Percentiles rank a stretch among this genome's conserved stretches.
Evolutionary conservation across 495 filamentous ascomycete species (phyloP).

Genomic region (Neurospora sp.): DNA sequence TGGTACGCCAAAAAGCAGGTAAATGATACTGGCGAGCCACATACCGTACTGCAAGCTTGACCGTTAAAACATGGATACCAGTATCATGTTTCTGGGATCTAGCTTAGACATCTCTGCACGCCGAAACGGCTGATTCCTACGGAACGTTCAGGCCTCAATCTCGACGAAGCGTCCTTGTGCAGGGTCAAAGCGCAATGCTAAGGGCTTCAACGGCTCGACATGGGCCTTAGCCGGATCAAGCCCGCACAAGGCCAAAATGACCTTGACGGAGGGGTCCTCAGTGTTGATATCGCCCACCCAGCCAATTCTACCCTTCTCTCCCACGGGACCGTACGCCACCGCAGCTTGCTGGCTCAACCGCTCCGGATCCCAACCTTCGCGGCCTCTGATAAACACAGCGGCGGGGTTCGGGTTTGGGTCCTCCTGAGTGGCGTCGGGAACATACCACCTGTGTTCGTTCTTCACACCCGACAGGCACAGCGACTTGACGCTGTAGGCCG

Average conservation of each 20-base stretch:
- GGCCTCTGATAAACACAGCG: not conserved
- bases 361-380: not conserved
- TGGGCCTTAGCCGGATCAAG: not conserved
- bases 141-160: not conserved
- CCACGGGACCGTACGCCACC: not conserved
- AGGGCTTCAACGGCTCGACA: not conserved
- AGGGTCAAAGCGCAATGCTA: not conserved
- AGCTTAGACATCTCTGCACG: not conserved
- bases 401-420: not conserved
- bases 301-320: not conserved
- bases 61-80: not conserved
- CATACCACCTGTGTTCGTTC: not conserved
- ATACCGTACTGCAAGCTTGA: not conserved
- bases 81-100: not conserved
- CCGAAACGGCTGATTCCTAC: not conserved
- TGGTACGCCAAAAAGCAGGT: not conserved
- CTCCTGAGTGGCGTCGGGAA: not conserved
- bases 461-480: not conserved
- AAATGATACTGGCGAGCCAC: not conserved
- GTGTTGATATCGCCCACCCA: not conserved
- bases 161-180: not conserved
- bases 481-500: not conserved
- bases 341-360: not conserved
- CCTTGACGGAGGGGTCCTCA: not conserved
- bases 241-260: not conserved